These are phyloP conservation scores for Rhodotorula mucilaginosa DNA, from an alignment of 1,284 basidiomycete species.

Conservation along the genomic window DNA sequence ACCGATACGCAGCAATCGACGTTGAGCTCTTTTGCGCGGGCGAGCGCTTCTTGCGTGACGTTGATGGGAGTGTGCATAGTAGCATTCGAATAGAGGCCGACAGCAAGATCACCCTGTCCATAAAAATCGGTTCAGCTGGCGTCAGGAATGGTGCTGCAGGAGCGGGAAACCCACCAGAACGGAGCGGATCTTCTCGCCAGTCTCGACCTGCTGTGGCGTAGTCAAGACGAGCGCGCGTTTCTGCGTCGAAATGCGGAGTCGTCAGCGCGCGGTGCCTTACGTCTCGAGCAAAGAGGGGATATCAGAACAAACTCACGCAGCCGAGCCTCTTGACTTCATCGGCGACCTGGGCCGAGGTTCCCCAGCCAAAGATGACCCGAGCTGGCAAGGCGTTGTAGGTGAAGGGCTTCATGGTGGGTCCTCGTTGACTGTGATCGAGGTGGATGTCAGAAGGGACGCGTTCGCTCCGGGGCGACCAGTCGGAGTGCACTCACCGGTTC, in stretches of 20 bases:
- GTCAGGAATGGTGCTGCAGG: constrained; percentile 24
- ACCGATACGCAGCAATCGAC: constrained; percentile 53
- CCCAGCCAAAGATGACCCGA: constrained; percentile 53
- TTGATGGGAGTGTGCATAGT: constrained; percentile 55
- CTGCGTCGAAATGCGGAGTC: constrained; percentile 1
- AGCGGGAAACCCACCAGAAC: constrained; percentile 41
- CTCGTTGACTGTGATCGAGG: neutral
- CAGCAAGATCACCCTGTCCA: constrained; percentile 32
- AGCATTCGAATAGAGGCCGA: constrained; percentile 47
- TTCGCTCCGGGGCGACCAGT: too few relatives aligned
- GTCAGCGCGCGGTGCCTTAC: too few relatives aligned
- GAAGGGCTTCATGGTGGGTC: constrained; percentile 46
- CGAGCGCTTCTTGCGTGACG: constrained; percentile 51
- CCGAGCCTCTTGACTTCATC: constrained; percentile 50
- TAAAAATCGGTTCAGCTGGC: neutral
- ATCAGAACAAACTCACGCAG: constrained; percentile 36
- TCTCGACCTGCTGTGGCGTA: constrained; percentile 46
- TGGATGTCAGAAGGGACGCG: too few relatives aligned
- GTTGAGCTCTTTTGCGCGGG: constrained; percentile 46
- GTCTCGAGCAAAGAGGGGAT: neutral
- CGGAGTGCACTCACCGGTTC: too few relatives aligned
- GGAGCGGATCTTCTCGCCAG: constrained; percentile 45
- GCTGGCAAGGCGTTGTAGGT: constrained; percentile 52
- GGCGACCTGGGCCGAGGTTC: constrained; percentile 50
- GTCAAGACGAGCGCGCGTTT: constrained; percentile 50